Evolutionary conservation across 345 rosid genomes (phyloP), one percentile per base, ranked within the genome.

Genomic region (Moricandia arvensis): DNA sequence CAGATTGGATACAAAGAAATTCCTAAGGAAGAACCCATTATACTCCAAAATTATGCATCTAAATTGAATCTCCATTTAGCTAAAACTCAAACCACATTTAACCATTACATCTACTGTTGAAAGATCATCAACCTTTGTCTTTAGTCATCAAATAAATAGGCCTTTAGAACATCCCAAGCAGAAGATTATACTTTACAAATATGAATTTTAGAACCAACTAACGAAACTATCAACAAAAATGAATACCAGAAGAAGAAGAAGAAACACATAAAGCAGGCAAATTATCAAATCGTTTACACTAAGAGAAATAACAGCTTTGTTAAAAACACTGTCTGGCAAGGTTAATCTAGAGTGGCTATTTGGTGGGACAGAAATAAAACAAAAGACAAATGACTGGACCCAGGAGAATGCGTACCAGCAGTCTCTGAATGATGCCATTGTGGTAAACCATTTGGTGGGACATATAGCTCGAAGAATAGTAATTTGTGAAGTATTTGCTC

Each of bases 381-480:
- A 43, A 66, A 57, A 66, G 29, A 34, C 29, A 9, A 75, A 7
- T 9, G 63, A 66, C 54, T 33, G 67, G 24, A 33, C 67, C 66
- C 12, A 77, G 27, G 57, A 58, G 64, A 53, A 55, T 54, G 16
- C 90, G 15, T 77, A 94, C 98, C 97, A 91, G 81, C 64, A 94
- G 79, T 82, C 83, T 90, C 74, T 87, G 86, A 78, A 91, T 79
- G 53, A 83, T 78, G 57, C 96, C 85, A 63, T 77, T 73, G n/a
- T 64, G 85, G 79, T 90, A 87, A 53, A 91, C 95, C 90, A 91
- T 90, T 75, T 94, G 98, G 76, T 91, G 96, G 16, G 96, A 87
- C 82, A 94, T 21, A 76, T 94, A 94, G 82, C 88, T 87, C 16
- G 90, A 79, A 69, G 87, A 77, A 82, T 94, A 87, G 82, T 94